phyloP scores from a whole-genome alignment of 2,329 filamentous ascomycete species.

The Paecilomyces dactylethromorphus region DNA sequence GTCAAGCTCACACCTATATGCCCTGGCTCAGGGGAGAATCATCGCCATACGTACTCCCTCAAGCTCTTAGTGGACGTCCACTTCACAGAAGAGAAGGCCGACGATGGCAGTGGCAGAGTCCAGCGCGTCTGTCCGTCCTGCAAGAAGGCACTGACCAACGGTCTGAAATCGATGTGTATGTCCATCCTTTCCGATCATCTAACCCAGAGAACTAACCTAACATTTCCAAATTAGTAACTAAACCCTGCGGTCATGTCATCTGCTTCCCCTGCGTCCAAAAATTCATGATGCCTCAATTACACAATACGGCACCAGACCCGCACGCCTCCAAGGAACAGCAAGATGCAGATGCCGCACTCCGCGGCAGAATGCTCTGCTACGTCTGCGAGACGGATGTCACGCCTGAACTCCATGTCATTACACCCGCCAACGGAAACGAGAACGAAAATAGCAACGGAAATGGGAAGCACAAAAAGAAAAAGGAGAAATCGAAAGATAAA shows the following conservation, averaged over 20 bases:
- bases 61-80: slow-evolving; percentile 69
- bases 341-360: slow-evolving; percentile 26
- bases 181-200: slow-evolving; percentile 3
- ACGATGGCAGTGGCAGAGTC: slow-evolving; percentile 37
- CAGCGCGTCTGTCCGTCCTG: slow-evolving; percentile 71
- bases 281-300: slow-evolving; percentile 61
- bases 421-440: slow-evolving; percentile 1
- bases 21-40: slow-evolving; percentile 61
- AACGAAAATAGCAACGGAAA: slow-evolving; percentile 21
- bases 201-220: neutral
- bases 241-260: slow-evolving; percentile 85
- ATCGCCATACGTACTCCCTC: slow-evolving; percentile 68
- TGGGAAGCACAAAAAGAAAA: slow-evolving; percentile 14
- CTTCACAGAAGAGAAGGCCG: slow-evolving; percentile 65
- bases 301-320: slow-evolving; percentile 45
- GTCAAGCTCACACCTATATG: slow-evolving; percentile 66
- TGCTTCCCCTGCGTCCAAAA: slow-evolving; percentile 79
- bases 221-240: slow-evolving; percentile 50
- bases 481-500: slow-evolving; percentile 38
- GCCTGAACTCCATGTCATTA: slow-evolving; percentile 21
- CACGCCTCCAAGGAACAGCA: slow-evolving; percentile 51
- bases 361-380: slow-evolving; percentile 58
- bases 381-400: slow-evolving; percentile 80
- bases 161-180: slow-evolving; percentile 65
- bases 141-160: slow-evolving; percentile 73